Conservation (phyloP, 345 rosid genomes). For the Dipteronia dyeriana region DNA sequence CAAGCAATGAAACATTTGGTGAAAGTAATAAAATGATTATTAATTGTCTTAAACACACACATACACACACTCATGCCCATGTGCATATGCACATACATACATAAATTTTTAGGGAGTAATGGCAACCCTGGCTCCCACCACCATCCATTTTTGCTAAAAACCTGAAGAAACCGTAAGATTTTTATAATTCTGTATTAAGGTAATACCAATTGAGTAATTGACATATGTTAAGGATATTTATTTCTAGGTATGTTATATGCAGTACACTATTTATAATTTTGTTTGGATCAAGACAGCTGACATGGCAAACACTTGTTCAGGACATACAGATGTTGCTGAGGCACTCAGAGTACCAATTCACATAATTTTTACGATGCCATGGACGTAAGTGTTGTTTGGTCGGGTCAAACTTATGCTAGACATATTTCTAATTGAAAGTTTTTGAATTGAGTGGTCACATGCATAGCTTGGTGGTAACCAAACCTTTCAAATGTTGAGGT, state of each 20-base stretch:
- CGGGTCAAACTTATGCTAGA: not conserved
- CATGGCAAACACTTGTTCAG: slow-evolving; percentile 27
- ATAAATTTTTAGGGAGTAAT: not conserved
- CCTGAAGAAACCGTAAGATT: not conserved
- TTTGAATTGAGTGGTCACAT: not conserved
- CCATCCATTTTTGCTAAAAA: not conserved
- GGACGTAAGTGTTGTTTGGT: slow-evolving; percentile 51
- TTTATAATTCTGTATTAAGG: not conserved
- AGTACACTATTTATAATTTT: not conserved
- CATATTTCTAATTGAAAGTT: not conserved
- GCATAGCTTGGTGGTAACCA: not conserved
- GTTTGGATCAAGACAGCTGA: not conserved
- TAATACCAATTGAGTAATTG: not conserved
- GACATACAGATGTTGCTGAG: slow-evolving; percentile 62
- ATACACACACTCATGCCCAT: too few species aligned
- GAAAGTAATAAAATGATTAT: too few species aligned
- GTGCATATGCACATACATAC: too few species aligned
- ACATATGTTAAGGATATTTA: not conserved
- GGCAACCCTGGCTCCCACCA: not conserved
- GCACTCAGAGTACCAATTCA: slow-evolving; percentile 47
- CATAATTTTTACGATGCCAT: slow-evolving; percentile 62
- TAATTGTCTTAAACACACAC: too few species aligned
- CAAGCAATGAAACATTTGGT: too few species aligned
- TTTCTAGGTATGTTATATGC: not conserved
- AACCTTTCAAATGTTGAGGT: not conserved